These are phyloP conservation scores for Candida mattraensis DNA, from an alignment of 805 yeast species.

Conservation along the genomic window DNA sequence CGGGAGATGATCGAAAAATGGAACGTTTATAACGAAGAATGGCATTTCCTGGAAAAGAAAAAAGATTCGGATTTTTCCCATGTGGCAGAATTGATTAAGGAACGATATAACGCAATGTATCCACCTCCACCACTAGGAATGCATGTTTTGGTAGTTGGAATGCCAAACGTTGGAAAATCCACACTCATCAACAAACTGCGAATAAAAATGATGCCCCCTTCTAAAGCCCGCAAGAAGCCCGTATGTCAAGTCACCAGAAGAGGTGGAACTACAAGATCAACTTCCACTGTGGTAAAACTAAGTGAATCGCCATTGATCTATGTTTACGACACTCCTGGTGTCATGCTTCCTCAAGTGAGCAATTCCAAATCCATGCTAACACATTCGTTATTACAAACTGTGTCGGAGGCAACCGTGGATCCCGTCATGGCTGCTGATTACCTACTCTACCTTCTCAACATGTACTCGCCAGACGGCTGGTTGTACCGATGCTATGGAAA, in stretches of 20 bases:
- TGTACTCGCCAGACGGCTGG: slow-evolving; percentile 49
- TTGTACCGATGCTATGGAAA: slow-evolving; percentile 46
- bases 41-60: slow-evolving; percentile 54
- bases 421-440: slow-evolving; percentile 87
- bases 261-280: slow-evolving; percentile 86
- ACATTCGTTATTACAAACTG: slow-evolving; percentile 72
- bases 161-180: slow-evolving; percentile 98
- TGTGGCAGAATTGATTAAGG: slow-evolving; percentile 50
- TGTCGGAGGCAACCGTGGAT: slow-evolving; percentile 67
- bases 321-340: slow-evolving; percentile 91
- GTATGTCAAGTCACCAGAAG: slow-evolving; percentile 84
- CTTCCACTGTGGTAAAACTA: slow-evolving; percentile 74
- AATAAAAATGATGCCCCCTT: slow-evolving; percentile 27
- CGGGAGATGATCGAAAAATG: slow-evolving; percentile 32
- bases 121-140: slow-evolving; percentile 86
- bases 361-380: slow-evolving; percentile 70
- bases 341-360: slow-evolving; percentile 73
- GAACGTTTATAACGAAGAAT: slow-evolving; percentile 17
- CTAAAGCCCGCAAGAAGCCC: slow-evolving; percentile 40
- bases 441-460: slow-evolving; percentile 69
- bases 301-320: slow-evolving; percentile 60
- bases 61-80: slow-evolving; percentile 46
- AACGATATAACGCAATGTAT: slow-evolving; percentile 42
- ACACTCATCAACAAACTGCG: slow-evolving; percentile 78
- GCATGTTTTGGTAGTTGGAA: slow-evolving; percentile 76